Percentiles rank a stretch among this genome's conserved stretches.
Evolutionary conservation across 495 filamentous ascomycete species (phyloP).

Genomic region (Bathelium albidoporum): DNA sequence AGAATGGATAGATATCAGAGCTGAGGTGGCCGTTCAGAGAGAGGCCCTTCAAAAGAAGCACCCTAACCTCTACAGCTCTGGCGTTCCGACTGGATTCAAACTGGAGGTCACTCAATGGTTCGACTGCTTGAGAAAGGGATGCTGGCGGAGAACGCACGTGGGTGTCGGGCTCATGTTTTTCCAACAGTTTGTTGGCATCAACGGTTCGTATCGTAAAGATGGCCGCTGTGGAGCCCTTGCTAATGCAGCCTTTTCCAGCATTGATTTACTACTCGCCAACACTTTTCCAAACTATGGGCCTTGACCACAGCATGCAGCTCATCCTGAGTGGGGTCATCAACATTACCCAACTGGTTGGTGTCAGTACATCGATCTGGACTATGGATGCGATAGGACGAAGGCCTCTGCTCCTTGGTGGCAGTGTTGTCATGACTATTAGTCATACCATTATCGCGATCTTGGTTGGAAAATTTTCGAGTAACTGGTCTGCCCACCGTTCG

Average conservation of each 20-base stretch:
- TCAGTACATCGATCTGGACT: conserved; percentile 17
- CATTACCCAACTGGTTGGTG: conserved; percentile 36
- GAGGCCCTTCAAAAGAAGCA: conserved; percentile 20
- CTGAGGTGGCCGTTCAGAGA: conserved; percentile 24
- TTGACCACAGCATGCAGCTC: conserved; percentile 45
- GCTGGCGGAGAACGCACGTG: conserved; percentile 47
- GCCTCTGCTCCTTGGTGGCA: conserved; percentile 22
- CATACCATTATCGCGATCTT: conserved; percentile 27
- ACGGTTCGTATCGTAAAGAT: conserved; percentile 5
- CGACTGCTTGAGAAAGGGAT: conserved; percentile 34
- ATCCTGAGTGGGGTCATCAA: conserved; percentile 52
- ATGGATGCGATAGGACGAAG: conserved; percentile 28
- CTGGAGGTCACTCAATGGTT: conserved; percentile 21
- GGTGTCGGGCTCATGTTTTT: conserved; percentile 47
- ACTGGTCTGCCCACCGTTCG: conserved; percentile 22
- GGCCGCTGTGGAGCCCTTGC: background rate
- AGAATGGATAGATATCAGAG: conserved; percentile 27
- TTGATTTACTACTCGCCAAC: conserved; percentile 46
- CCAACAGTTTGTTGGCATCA: conserved; percentile 27
- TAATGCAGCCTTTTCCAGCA: conserved; percentile 27
- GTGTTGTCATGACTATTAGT: conserved; percentile 21
- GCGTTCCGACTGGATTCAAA: conserved; percentile 7
- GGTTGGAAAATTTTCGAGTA: conserved; percentile 20
- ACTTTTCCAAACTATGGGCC: conserved; percentile 48
- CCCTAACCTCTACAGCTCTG: conserved; percentile 20